Evolutionary conservation across 2,329 filamentous ascomycete species (phyloP).

Genomic region (Diplodia intermedia): DNA sequence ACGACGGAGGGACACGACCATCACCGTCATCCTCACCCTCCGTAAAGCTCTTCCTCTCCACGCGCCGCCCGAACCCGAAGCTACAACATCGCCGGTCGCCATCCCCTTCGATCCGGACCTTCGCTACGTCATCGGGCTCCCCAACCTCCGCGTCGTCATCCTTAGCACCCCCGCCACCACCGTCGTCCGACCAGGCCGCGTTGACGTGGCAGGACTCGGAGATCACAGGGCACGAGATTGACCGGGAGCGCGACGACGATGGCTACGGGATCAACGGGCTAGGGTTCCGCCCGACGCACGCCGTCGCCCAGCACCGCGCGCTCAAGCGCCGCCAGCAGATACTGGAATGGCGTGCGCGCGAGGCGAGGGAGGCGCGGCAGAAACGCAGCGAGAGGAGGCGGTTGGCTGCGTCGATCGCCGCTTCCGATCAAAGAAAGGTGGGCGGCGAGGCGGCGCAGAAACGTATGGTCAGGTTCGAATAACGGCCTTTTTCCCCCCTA

Average conservation of each 20-base stretch:
- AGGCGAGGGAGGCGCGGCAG: conserved; percentile 65
- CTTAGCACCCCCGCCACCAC: conserved; percentile 34
- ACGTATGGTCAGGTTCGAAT: conserved; percentile 29
- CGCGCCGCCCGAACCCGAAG: conserved; percentile 19
- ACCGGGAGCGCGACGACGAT: conserved; percentile 65
- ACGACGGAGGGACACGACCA: background rate
- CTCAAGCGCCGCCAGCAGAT: conserved; percentile 66
- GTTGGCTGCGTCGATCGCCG: conserved; percentile 31
- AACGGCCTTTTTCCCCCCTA: background rate
- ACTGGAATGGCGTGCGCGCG: conserved; percentile 64
- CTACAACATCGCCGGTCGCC: conserved; percentile 15
- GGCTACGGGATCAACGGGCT: conserved; percentile 70
- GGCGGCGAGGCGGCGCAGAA: conserved; percentile 5
- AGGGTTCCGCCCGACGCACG: conserved; percentile 67
- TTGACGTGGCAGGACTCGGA: conserved; percentile 66
- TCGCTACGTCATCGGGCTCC: background rate
- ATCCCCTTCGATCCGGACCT: conserved; percentile 13
- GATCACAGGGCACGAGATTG: conserved; percentile 65
- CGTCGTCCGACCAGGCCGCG: conserved; percentile 41
- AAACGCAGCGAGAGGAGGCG: conserved; percentile 61
- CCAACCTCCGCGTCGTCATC: conserved; percentile 1
- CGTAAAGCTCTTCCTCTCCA: conserved; percentile 32
- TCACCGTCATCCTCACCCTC: conserved; percentile 31
- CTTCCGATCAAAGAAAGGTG: conserved; percentile 3
- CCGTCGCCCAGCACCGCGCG: conserved; percentile 63